Evolutionary conservation across 306 rosid species (phyloP).

Genomic region (Pachyrhizus erosus): DNA sequence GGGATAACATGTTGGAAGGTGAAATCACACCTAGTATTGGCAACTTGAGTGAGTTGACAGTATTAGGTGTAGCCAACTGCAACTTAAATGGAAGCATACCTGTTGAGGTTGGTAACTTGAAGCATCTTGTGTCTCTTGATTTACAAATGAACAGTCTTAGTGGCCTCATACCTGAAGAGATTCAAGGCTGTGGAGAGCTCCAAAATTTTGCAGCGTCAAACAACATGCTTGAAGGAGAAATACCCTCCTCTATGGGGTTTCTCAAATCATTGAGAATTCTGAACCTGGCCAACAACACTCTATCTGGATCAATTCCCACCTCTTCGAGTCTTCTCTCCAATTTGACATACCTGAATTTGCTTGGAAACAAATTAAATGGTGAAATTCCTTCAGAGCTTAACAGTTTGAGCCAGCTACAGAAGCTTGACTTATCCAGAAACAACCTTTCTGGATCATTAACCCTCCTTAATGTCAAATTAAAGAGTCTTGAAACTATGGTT

Average conservation of each 20-base stretch:
- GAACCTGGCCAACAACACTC: slow-evolving; percentile 79
- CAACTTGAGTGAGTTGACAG: slow-evolving; percentile 64
- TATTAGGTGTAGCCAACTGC: slow-evolving; percentile 69
- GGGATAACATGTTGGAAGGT: slow-evolving; percentile 69
- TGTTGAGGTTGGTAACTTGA: slow-evolving; percentile 65
- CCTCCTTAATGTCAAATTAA: slow-evolving; percentile 44
- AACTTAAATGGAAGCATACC: slow-evolving; percentile 79
- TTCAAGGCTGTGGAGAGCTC: slow-evolving; percentile 62
- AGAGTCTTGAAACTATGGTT: slow-evolving; percentile 61
- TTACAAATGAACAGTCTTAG: slow-evolving; percentile 61
- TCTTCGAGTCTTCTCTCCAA: slow-evolving; percentile 56
- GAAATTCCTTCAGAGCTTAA: slow-evolving; percentile 73
- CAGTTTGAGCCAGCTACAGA: slow-evolving; percentile 58
- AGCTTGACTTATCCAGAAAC: slow-evolving; percentile 77
- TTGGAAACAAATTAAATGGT: slow-evolving; percentile 69
- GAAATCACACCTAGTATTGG: slow-evolving; percentile 64
- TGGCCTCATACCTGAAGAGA: slow-evolving; percentile 70
- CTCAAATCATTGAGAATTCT: slow-evolving; percentile 62
- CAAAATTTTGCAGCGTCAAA: slow-evolving; percentile 74
- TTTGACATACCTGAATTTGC: slow-evolving; percentile 70
- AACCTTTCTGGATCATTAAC: slow-evolving; percentile 66
- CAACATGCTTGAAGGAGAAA: slow-evolving; percentile 68
- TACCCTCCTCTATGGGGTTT: slow-evolving; percentile 63
- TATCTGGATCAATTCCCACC: slow-evolving; percentile 73
- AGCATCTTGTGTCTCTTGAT: slow-evolving; percentile 71